Conservation (phyloP, 441 rosid species). For the Kokia cookei region DNA sequence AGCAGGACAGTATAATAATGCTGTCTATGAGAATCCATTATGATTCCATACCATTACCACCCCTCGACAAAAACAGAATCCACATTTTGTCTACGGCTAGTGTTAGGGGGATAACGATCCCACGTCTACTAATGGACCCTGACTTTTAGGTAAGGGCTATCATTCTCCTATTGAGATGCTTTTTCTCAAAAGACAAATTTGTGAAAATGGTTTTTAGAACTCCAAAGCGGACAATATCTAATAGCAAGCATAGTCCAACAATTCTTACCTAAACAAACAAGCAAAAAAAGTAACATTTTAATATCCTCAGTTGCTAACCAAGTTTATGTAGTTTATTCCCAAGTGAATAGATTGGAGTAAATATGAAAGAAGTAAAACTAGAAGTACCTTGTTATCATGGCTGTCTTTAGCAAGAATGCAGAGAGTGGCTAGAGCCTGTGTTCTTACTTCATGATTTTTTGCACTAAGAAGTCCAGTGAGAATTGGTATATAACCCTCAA, state of each 20-base stretch:
- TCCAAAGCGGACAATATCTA: too few species aligned
- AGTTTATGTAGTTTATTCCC: not conserved
- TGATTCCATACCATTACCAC: too few species aligned
- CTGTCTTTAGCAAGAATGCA: constrained; percentile 25
- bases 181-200: too few species aligned
- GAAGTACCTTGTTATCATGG: constrained; percentile 24
- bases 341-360: not conserved
- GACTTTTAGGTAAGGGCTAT: too few species aligned
- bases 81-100: too few species aligned
- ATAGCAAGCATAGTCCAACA: not conserved
- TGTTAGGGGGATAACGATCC: too few species aligned
- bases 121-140: too few species aligned
- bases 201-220: too few species aligned
- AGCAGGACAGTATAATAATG: too few species aligned
- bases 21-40: too few species aligned
- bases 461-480: constrained; percentile 20
- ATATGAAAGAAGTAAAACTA: not conserved
- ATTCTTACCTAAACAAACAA: not conserved
- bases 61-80: too few species aligned
- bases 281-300: not conserved
- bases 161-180: too few species aligned
- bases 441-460: constrained; percentile 24
- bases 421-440: constrained; percentile 20
- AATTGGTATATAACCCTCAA: constrained; percentile 24
- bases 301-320: not conserved